A percentile compares a stretch with the other conserved stretches of the same genome.
Conservation (phyloP, 2,329 filamentous ascomycete species). For the Cercospora sojina region DNA sequence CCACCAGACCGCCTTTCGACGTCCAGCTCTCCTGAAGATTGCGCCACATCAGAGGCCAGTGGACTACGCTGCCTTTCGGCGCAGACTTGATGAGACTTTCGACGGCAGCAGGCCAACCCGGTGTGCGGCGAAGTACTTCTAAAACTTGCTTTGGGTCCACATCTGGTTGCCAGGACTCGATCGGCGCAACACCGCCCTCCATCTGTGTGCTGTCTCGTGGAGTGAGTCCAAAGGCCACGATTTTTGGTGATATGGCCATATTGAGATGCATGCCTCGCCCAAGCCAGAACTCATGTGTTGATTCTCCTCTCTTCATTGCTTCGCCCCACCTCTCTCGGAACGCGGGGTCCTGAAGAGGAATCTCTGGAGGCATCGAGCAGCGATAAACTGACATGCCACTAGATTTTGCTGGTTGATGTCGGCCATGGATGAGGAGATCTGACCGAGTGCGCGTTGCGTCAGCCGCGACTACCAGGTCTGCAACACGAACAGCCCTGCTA, state of each 20-base stretch:
- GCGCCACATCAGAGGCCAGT: constrained; percentile 50
- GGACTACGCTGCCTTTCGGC: constrained; percentile 49
- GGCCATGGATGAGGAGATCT: constrained; percentile 47
- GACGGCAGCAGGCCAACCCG: constrained; percentile 49
- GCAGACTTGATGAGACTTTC: constrained; percentile 47
- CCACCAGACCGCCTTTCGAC: constrained; percentile 44
- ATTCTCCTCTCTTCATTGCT: constrained; percentile 1
- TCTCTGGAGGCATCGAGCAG: constrained; percentile 20
- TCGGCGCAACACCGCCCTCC: constrained; percentile 32
- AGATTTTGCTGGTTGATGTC: constrained; percentile 13
- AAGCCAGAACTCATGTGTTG: constrained; percentile 30
- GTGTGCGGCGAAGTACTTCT: constrained; percentile 43
- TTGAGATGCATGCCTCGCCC: constrained; percentile 40
- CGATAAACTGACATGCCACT: constrained; percentile 1
- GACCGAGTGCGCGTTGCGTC: constrained; percentile 42
- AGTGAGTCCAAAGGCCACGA: constrained; percentile 50
- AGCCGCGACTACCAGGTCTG: constrained; percentile 42
- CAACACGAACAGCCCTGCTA: constrained; percentile 40
- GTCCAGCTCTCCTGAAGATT: constrained; percentile 49
- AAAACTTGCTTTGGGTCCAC: constrained; percentile 48
- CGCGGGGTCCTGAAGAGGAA: constrained; percentile 26
- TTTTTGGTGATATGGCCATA: constrained; percentile 47
- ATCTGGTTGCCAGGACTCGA: constrained; percentile 48
- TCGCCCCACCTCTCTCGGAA: constrained; percentile 28
- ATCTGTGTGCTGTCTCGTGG: constrained; percentile 32